Base-by-base conservation (phyloP, 768 basidiomycete species). In the Dendrothele bispora region DNA sequence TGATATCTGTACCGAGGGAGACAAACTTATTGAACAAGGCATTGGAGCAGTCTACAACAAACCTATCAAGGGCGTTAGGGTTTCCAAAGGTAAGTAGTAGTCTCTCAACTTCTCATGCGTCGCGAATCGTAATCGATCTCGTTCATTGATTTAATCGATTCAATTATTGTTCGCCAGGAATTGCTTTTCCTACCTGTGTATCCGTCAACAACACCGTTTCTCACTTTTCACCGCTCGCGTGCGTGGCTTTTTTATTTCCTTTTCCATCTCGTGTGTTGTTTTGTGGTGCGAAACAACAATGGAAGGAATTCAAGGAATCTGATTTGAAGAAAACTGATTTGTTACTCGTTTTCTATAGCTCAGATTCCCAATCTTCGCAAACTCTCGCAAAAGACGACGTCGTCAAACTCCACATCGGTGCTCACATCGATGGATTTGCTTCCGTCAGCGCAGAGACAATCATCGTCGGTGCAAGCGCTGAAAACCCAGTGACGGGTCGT, bases 351-450 rank as follows among this genome's bases (percentile, higher is more conserved):
- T 40, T 55, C 37, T 54, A 41, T 60, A 90, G 88, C 55, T 91
- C 90, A 29, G 90, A 93, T 70, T 69, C 84, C 14, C 78, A 81
- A 53, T 80, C 88, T 22, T 70, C 73, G 6, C 83, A 84, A 65
- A 78, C 67, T 42, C 78, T 95, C 55, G 82, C 80, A 22, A 88
- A 92, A 54, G 83, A 84, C 51, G 97, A 99, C 65, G 84, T 99
- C 49, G 95, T 98, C 56, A 98, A 98, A 72, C 71, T 99, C 54
- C 91, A 95, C 67, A 77, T 98, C 51, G 97, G 97, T 38, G 94
- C 95, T 17, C 97, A 99, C 62, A 93, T 99, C 68, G 95, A 98
- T 65, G 97, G 97, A 48, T 98, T 90, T 68, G 94, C 95, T 17
- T 84, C 92, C 45, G 84, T 97, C 66, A 83, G 82, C 62, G 97